Percentiles rank a stretch among this genome's conserved stretches.
Conservation (phyloP, 164 flowering plant species). For the Taxillus chinensis region DNA sequence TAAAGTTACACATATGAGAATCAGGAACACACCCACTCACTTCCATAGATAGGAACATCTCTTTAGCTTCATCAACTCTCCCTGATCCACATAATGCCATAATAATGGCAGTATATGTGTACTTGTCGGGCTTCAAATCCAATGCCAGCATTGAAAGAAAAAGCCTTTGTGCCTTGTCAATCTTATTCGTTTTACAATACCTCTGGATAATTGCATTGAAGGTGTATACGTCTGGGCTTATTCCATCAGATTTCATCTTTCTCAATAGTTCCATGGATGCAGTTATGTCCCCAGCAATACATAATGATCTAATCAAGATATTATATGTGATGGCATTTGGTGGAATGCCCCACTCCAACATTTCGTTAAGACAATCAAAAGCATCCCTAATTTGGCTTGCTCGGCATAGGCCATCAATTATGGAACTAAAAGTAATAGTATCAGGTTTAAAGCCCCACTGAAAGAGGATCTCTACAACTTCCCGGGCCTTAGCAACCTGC, state of each 20-base stretch:
- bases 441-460: conserved; percentile 62
- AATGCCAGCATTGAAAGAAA: conserved; percentile 46
- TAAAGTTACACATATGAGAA: conserved; percentile 33
- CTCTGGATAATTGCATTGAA: conserved; percentile 67
- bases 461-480: conserved; percentile 53
- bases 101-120: conserved; percentile 51
- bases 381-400: conserved; percentile 50
- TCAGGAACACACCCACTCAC: conserved; percentile 57
- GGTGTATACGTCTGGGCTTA: conserved; percentile 52
- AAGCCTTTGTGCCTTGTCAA: conserved; percentile 50
- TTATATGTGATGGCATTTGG: conserved; percentile 69
- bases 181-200: conserved; percentile 47
- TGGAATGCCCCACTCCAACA: conserved; percentile 70
- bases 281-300: conserved; percentile 45
- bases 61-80: conserved; percentile 55
- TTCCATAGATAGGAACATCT: conserved; percentile 49
- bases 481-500: conserved; percentile 32
- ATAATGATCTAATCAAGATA: conserved; percentile 57
- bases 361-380: conserved; percentile 65
- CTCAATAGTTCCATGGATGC: conserved; percentile 40
- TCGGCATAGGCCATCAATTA: conserved; percentile 76
- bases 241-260: conserved; percentile 53
- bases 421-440: conserved; percentile 65
- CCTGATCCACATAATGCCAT: conserved; percentile 41
- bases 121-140: conserved; percentile 59